A percentile compares a stretch with the other conserved stretches of the same genome.
phyloP scores from a whole-genome alignment of 2,329 filamentous ascomycete genomes.

The Fusarium sp. region DNA sequence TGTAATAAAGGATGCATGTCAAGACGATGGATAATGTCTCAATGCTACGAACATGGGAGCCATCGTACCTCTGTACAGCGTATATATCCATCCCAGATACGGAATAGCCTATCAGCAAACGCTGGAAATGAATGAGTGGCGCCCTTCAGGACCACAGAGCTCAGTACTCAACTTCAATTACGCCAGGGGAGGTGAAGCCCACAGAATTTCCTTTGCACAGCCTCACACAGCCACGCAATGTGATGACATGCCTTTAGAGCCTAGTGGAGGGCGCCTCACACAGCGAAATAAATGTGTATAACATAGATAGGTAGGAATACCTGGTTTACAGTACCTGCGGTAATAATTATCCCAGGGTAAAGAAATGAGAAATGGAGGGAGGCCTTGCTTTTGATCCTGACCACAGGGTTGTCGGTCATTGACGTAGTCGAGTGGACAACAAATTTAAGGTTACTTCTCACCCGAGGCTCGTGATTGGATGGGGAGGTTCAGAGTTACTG shows the following conservation, averaged over 20 bases:
- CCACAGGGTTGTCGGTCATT: background rate
- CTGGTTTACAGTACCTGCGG: background rate
- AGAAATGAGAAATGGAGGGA: background rate
- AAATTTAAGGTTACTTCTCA: constrained; percentile 41
- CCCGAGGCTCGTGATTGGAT: constrained; percentile 22
- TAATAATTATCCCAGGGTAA: background rate
- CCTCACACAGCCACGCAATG: constrained; percentile 34
- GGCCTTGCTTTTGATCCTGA: background rate
- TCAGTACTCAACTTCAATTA: background rate
- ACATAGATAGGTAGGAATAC: background rate
- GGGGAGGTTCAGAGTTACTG: constrained; percentile 1
- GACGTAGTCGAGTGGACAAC: constrained; percentile 12
- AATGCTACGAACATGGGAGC: background rate
- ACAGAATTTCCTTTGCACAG: constrained; percentile 37
- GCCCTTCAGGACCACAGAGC: background rate
- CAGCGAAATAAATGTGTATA: background rate
- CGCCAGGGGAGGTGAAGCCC: background rate
- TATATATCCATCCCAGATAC: background rate
- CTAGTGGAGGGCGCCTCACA: background rate
- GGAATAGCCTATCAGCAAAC: constrained; percentile 24
- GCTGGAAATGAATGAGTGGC: background rate
- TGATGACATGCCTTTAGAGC: constrained; percentile 2
- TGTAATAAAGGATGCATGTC: background rate
- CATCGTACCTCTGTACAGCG: background rate
- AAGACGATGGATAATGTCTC: background rate